Base-by-base conservation (phyloP, 139 green algal species). In the Chlamydomonas incerta region DNA sequence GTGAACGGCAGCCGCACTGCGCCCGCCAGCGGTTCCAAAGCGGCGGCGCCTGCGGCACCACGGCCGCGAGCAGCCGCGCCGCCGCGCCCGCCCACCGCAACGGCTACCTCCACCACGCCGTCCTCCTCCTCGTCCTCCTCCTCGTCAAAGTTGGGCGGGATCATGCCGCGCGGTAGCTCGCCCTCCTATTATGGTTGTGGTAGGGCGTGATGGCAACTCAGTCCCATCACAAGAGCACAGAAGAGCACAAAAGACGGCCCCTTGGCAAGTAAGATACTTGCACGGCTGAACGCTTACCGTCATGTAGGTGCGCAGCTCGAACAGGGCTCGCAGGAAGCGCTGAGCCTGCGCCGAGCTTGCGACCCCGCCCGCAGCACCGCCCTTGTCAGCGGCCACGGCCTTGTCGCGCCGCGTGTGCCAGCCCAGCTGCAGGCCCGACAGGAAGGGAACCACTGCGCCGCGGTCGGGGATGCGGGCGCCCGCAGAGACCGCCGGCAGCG, bases 81-180 rank as follows among this genome's bases (percentile, higher is more conserved):
- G n/a, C n/a, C 55, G 52, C 47, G 15, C 3, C 13, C 33, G 52
- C 29, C 31, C n/a, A 10, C 57, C 57, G 13, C 24, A 1, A 18
- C 20, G 10, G 17, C 29, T 8, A 29, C 26, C 46, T 13, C 63
- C 3, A 2, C 63, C 33, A 26, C 70, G 80, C 70, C 35, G 50
- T 72, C 80, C 0, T 84, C 88, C 55, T 57, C 58, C 72, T 82
- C 77, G 9, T 84, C 76, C 0, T 63, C 80, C 31, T 90, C 88
- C 5, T 94, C 91, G 46, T 95, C 92, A 65, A 93, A 93, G 88
- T 96, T 85, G 13, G 91, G 69, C 1, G 89, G 90, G 17, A 93
- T 73, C 91, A 96, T 95, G 67, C 76, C 68, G 28, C 74, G 82
- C 0, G 93, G 91, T 70, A 96, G 92, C 73, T 93, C 77, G 28